Conservation (phyloP, 345 rosid species). For the Salix caprea region DNA sequence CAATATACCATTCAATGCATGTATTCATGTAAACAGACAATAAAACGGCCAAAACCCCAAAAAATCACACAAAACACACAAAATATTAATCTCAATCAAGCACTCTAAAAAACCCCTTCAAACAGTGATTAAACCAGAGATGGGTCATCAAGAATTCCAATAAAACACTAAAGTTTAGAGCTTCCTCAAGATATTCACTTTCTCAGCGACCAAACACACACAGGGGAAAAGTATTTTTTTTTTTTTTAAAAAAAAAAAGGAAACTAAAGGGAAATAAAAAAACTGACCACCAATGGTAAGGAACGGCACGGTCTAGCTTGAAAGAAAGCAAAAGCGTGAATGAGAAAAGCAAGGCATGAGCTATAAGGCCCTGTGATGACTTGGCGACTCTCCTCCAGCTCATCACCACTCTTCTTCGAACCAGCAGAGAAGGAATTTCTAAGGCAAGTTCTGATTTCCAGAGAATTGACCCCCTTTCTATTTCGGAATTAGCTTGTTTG, state of each 20-base stretch:
- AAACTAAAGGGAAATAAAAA: not conserved
- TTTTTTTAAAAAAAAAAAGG: not conserved
- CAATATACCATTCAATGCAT: not conserved
- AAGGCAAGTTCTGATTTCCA: not conserved
- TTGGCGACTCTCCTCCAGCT: conserved; percentile 74
- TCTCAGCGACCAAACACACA: conserved; percentile 2
- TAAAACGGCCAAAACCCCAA: not conserved
- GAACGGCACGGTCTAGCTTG: conserved; percentile 58
- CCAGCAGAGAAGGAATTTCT: conserved; percentile 30
- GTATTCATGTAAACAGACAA: not conserved
- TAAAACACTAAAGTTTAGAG: not conserved
- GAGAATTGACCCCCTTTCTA: conserved; percentile 5
- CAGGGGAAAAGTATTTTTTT: not conserved
- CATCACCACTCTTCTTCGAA: conserved; percentile 48
- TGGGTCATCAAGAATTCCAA: conserved; percentile 2
- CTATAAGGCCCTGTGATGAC: conserved; percentile 59
- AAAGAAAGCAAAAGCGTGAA: conserved; percentile 73
- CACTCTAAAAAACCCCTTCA: not conserved
- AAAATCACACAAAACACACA: not conserved
- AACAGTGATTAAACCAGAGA: not conserved
- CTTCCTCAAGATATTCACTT: not conserved
- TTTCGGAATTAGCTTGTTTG: not conserved
- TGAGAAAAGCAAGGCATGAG: conserved; percentile 68
- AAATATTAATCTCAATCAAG: not conserved
- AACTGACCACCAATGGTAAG: conserved; percentile 77